A percentile compares a stretch with the other conserved stretches of the same genome.
Conservation (phyloP, 768 basidiomycete species). For the Podaxis sp. region DNA sequence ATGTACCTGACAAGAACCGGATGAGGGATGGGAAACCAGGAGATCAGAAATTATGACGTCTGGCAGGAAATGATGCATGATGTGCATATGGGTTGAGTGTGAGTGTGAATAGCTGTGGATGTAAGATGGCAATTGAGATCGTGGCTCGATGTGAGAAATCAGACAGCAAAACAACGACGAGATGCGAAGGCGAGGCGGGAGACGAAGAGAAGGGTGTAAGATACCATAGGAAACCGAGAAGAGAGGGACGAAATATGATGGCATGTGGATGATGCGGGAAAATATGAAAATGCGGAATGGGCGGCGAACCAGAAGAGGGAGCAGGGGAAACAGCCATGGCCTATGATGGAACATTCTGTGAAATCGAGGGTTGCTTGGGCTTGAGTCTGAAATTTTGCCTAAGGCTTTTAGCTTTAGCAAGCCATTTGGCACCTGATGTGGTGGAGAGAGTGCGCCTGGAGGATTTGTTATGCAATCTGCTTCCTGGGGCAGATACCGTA, state of each 20-base stretch:
- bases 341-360: neutral
- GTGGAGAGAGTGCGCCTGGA: slow-evolving; percentile 5
- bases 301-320: neutral
- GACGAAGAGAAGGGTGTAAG: neutral
- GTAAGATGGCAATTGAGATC: neutral
- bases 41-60: neutral
- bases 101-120: neutral
- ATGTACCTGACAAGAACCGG: neutral
- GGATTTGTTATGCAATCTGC: neutral
- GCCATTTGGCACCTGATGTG: slow-evolving; percentile 3
- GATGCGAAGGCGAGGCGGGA: neutral
- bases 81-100: neutral
- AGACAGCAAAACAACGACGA: neutral
- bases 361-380: neutral
- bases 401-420: slow-evolving; percentile 6
- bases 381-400: slow-evolving; percentile 4
- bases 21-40: neutral
- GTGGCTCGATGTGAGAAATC: neutral
- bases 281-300: neutral
- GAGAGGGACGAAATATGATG: neutral
- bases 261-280: neutral
- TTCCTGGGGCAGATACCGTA: slow-evolving; percentile 12
- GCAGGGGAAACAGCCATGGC: neutral
- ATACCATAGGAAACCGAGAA: neutral
- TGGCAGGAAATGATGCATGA: neutral